These are phyloP conservation scores for Podospora australis DNA, from an alignment of 495 filamentous ascomycete genomes.

Conservation along the genomic window DNA sequence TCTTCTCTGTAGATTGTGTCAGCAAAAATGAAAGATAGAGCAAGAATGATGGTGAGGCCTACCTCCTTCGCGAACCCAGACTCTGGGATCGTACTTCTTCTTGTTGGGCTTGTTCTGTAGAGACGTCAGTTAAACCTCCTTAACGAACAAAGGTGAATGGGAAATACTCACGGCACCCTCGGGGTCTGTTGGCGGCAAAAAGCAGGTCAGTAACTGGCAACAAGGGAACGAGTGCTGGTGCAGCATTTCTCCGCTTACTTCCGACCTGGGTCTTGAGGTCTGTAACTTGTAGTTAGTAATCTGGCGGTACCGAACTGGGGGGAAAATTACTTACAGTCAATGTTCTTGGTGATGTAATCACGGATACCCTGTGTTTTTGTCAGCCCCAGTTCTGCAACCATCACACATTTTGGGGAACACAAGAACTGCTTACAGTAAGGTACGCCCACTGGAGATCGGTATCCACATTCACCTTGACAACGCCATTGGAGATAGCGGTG, in stretches of 20 bases:
- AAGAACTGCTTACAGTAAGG: conserved; percentile 66
- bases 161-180: no score
- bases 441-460: conserved; percentile 87
- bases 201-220: no score
- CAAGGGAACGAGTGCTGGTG: no score
- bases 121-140: no score
- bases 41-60: not conserved
- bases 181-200: no score
- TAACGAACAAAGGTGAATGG: no score
- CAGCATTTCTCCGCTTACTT: no score
- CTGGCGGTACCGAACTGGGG: no score
- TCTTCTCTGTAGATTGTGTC: conserved; percentile 81
- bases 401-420: not conserved
- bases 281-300: no score
- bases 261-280: conserved; percentile 73
- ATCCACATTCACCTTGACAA: conserved; percentile 94
- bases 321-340: no score
- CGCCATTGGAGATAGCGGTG: conserved; percentile 73
- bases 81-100: conserved; percentile 78
- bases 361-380: conserved; percentile 4
- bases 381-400: not conserved
- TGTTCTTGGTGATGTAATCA: conserved; percentile 88
- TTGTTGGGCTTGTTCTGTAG: conserved; percentile 99
- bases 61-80: not conserved
- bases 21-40: conserved; percentile 3